Percentiles rank a stretch among this genome's conserved stretches.
These are phyloP conservation scores for Pyrenula massariospora DNA, from an alignment of 495 filamentous ascomycete species.

Conservation along the genomic window DNA sequence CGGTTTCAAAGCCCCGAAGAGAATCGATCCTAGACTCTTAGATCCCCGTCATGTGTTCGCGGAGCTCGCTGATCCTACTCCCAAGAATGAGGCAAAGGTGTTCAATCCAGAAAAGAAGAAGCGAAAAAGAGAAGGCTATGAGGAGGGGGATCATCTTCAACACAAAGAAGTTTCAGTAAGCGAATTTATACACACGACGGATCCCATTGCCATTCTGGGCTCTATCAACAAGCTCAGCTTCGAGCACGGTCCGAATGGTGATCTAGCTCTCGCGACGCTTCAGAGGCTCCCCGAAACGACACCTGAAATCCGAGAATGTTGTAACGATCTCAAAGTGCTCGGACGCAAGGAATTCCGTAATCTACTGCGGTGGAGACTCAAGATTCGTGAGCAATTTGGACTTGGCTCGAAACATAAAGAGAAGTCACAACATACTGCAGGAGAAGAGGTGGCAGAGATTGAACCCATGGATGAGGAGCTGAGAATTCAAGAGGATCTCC, in stretches of 20 bases:
- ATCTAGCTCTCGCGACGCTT: slow-evolving; percentile 76
- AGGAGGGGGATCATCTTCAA: slow-evolving; percentile 89
- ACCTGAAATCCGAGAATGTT: slow-evolving; percentile 72
- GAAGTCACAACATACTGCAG: slow-evolving; percentile 22
- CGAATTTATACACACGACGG: slow-evolving; percentile 88
- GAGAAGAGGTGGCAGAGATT: slow-evolving; percentile 70
- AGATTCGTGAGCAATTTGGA: slow-evolving; percentile 83
- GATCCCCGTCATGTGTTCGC: slow-evolving; percentile 89
- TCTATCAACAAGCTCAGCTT: slow-evolving; percentile 76
- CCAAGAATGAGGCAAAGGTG: slow-evolving; percentile 94
- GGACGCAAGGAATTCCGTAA: slow-evolving; percentile 91
- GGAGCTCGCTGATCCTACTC: slow-evolving; percentile 76
- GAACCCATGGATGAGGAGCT: slow-evolving; percentile 90
- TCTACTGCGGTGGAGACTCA: slow-evolving; percentile 84
- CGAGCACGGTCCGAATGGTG: slow-evolving; percentile 60
- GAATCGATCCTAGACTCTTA: slow-evolving; percentile 83
- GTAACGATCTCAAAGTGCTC: slow-evolving; percentile 78
- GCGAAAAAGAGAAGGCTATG: slow-evolving; percentile 91
- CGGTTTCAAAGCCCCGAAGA: slow-evolving; percentile 87
- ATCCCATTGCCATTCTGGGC: slow-evolving; percentile 94
- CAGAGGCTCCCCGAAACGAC: slow-evolving; percentile 90
- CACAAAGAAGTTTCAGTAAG: slow-evolving; percentile 78
- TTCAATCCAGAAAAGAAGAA: slow-evolving; percentile 97
- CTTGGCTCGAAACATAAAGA: slow-evolving; percentile 61
- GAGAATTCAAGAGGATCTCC: slow-evolving; percentile 74